phyloP scores from a whole-genome alignment of 768 basidiomycete species.

The Hydnomerulius pinastri region DNA sequence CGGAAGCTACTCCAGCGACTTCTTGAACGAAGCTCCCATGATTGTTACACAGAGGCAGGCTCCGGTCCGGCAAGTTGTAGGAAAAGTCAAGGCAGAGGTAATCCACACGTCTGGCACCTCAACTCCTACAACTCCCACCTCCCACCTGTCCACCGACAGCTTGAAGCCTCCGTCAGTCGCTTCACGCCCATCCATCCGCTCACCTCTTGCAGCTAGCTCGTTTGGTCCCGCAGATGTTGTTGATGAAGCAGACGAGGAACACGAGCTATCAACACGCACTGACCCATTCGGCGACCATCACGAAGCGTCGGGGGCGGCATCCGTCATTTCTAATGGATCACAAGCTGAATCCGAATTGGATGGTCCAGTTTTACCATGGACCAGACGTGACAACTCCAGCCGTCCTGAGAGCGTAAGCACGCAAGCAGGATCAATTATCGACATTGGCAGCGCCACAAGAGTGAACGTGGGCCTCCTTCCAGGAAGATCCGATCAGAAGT shows the following conservation, averaged over 20 bases:
- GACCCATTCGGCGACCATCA: constrained; percentile 73
- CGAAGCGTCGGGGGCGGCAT: constrained; percentile 15
- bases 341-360: constrained; percentile 39
- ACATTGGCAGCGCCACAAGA: constrained; percentile 66
- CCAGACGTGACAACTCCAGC: constrained; percentile 37
- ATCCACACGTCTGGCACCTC: constrained; percentile 56
- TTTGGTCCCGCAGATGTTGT: constrained; percentile 71
- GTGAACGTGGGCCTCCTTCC: constrained; percentile 59
- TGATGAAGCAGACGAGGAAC: constrained; percentile 44
- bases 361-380: constrained; percentile 45
- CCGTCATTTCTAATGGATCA: constrained; percentile 22
- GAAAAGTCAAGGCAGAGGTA: constrained; percentile 78
- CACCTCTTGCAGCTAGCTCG: constrained; percentile 69
- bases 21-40: constrained; percentile 79
- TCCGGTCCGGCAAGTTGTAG: constrained; percentile 70
- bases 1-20: constrained; percentile 75
- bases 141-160: constrained; percentile 34
- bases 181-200: constrained; percentile 51
- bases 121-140: constrained; percentile 24
- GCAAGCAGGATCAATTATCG: constrained; percentile 58
- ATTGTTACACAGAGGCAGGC: constrained; percentile 70
- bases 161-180: constrained; percentile 41
- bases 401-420: constrained; percentile 65
- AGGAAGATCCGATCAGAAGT: constrained; percentile 41
- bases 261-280: constrained; percentile 22